phyloP scores from a whole-genome alignment of 2,329 filamentous ascomycete genomes.

The Colletotrichum endophyticum region DNA sequence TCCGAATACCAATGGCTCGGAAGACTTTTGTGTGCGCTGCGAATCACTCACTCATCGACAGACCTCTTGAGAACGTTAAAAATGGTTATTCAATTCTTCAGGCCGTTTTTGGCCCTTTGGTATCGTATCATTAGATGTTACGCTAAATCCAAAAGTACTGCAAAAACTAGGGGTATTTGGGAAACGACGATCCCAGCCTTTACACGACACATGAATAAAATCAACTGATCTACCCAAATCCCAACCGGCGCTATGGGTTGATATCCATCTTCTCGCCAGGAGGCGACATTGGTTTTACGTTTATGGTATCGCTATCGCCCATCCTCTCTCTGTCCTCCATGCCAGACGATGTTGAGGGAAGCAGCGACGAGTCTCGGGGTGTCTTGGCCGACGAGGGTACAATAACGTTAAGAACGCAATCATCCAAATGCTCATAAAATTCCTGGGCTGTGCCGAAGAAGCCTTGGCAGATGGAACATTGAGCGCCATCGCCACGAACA shows the following conservation, averaged over 20 bases:
- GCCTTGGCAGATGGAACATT: slow-evolving; percentile 88
- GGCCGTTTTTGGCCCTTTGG: not conserved
- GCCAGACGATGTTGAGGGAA: not conserved
- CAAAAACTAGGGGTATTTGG: slow-evolving; percentile 14
- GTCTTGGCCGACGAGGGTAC: slow-evolving; percentile 41
- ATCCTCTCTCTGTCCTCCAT: slow-evolving; percentile 7
- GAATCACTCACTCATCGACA: not conserved
- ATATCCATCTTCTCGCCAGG: slow-evolving; percentile 17
- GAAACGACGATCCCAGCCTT: not conserved
- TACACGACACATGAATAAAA: not conserved
- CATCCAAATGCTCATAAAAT: slow-evolving; percentile 93
- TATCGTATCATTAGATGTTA: slow-evolving; percentile 11
- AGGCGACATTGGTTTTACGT: not conserved
- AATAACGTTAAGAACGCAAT: slow-evolving; percentile 65
- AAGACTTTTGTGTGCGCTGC: not conserved
- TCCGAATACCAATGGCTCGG: not conserved
- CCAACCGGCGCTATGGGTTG: slow-evolving; percentile 3
- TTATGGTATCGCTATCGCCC: not conserved
- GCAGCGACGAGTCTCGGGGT: slow-evolving; percentile 6
- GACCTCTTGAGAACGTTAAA: not conserved
- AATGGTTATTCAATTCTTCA: not conserved
- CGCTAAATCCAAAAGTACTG: not conserved
- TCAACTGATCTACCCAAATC: not conserved
- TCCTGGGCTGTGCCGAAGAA: slow-evolving; percentile 86
- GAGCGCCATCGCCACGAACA: slow-evolving; percentile 64